phyloP scores from a whole-genome alignment of 2,329 filamentous ascomycete genomes.

The Cercospora citrullina region DNA sequence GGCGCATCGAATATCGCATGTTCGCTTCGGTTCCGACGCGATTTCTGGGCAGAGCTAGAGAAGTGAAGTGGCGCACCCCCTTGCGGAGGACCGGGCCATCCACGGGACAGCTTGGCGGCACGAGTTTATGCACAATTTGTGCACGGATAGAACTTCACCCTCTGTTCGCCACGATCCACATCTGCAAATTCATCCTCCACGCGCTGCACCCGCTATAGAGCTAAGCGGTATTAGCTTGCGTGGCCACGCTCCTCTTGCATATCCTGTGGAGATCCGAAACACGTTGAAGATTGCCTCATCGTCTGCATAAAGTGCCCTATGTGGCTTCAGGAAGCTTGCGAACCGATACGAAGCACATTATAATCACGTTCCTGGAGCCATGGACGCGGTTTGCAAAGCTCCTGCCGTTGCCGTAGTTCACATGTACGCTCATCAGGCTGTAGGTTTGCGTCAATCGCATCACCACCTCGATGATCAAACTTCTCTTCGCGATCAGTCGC shows the following conservation, averaged over 20 bases:
- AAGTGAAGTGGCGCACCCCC: slow-evolving; percentile 1
- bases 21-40: not conserved
- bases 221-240: not conserved
- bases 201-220: not conserved
- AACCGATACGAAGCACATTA: not conserved
- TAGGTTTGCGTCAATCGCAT: not conserved
- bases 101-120: not conserved
- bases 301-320: not conserved
- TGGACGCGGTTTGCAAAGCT: not conserved
- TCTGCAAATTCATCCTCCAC: not conserved
- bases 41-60: not conserved
- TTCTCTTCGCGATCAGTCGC: not conserved
- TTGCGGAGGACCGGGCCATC: not conserved
- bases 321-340: not conserved
- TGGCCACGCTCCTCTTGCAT: not conserved
- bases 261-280: not conserved
- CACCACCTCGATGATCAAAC: not conserved
- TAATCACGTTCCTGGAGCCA: not conserved
- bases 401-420: not conserved
- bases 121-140: slow-evolving; percentile 3
- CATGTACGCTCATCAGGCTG: not conserved
- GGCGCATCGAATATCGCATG: not conserved
- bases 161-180: not conserved
- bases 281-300: not conserved
- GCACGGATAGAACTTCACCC: slow-evolving; percentile 1